Base-by-base conservation (phyloP, 306 rosid genomes). In the Cicer arietinum region DNA sequence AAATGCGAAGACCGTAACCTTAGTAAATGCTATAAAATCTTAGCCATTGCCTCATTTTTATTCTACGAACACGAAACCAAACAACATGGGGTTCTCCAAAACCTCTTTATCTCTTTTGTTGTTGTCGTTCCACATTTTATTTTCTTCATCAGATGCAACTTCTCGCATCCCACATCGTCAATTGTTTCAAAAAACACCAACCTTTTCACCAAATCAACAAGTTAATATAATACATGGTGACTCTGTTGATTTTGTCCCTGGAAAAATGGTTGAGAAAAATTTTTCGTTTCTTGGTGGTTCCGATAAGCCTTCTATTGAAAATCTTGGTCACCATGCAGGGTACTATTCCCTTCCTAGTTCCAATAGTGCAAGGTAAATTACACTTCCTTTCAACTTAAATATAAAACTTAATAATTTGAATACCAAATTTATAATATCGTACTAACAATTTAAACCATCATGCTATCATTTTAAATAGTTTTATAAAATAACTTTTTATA, bases 261-360 rank as follows among this genome's bases (percentile, higher is more conserved):
- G 80, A 39, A 80, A 60, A 35, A 76, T 94, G 13, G 89, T 90
- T 2, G 97, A 94, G 83, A 94, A 87, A 61, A 74, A 82, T 20
- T 82, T 94, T 22, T 80, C 80, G 0, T 80, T 62, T 64, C 80
- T 87, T 37, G 74, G 54, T 62, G 66, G 54, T 64, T 66, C 80
- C 57, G 89, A 76, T 2, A 11, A 1, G 2, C 88, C 91, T 77
- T 83, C 94, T 11, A 73, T 82, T 70, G 20, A 81, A 77, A 90
- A 91, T 1, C 87, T 94, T 54, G 97, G 92, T 65, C 98, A 91
- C 80, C 94, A 91, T 80, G 97, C 97, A 10, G 96, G 97, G 3
- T 94, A 91, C 76, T 91, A 91, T 72, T 61, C 67, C 1, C 94
- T 94, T 80, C 91, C 90, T 37, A 83, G 70, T 67, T 86, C 94